phyloP scores from a whole-genome alignment of 1,284 basidiomycete species.

The Cutaneotrichosporon cutaneum region DNA sequence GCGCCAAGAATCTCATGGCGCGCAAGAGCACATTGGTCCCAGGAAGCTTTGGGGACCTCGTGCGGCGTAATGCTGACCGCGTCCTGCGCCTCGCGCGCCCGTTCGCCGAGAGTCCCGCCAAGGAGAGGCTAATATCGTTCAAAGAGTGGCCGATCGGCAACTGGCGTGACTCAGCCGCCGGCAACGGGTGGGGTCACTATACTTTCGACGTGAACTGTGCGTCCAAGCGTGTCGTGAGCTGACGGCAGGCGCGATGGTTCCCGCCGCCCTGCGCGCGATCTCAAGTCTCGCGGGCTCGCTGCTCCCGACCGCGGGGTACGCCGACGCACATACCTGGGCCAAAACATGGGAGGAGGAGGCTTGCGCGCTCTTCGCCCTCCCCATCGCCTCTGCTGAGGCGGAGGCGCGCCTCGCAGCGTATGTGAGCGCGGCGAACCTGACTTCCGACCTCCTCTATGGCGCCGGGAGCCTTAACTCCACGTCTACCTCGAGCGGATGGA shows the following conservation, averaged over 20 bases:
- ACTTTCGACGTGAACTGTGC: conserved; percentile 57
- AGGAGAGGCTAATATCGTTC: conserved; percentile 48
- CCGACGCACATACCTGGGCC: conserved; percentile 45
- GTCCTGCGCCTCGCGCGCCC: conserved; percentile 45
- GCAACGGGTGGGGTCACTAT: conserved; percentile 57
- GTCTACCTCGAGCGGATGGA: conserved; percentile 8
- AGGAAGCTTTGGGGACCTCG: conserved; percentile 51
- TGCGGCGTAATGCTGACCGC: conserved; percentile 32
- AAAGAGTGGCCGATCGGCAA: conserved; percentile 54
- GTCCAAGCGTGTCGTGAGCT: conserved; percentile 8
- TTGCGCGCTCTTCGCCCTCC: conserved; percentile 55
- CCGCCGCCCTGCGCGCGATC: conserved; percentile 57
- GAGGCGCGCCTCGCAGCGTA: conserved; percentile 53
- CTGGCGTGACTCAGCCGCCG: conserved; percentile 59
- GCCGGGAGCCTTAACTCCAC: conserved; percentile 29
- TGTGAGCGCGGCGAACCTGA: conserved; percentile 52
- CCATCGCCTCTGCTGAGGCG: conserved; percentile 45
- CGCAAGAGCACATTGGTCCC: conserved; percentile 51
- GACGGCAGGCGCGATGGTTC: conserved; percentile 54
- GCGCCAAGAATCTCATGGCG: conserved; percentile 40
- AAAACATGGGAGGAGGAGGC: conserved; percentile 55
- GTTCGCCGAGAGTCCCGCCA: conserved; percentile 49
- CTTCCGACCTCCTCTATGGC: conserved; percentile 40
- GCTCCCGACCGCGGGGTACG: conserved; percentile 42
- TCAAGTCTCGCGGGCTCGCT: conserved; percentile 51